Evolutionary conservation across 208 protist genomes (phyloP).

Genomic region (Acanthamoeba lenticulata): DNA sequence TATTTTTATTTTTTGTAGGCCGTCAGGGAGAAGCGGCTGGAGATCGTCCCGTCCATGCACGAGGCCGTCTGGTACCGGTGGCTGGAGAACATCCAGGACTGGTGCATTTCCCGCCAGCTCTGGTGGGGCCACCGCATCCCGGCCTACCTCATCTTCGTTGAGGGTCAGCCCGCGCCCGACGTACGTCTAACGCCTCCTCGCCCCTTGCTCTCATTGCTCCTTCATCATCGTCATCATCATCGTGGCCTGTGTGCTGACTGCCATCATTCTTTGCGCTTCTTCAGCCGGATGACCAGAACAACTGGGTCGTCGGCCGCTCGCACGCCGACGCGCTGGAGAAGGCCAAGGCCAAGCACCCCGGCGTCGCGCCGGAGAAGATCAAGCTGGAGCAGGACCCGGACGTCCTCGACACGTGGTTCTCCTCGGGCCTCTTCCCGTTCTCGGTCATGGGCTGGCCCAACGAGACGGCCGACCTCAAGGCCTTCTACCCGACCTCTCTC

Average conservation of each 20-base stretch:
- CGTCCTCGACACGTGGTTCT: constrained; percentile 99
- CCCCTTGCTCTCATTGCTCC: not conserved
- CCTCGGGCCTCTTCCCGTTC: constrained; percentile 97
- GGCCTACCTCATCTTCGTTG: constrained; percentile 93
- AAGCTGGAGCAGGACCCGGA: constrained; percentile 95
- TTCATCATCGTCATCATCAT: not conserved
- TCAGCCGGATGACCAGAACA: constrained; percentile 49
- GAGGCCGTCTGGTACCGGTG: constrained; percentile 81
- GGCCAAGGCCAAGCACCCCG: constrained; percentile 57
- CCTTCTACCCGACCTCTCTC: constrained; percentile 85
- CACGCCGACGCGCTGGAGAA: constrained; percentile 93
- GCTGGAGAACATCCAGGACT: constrained; percentile 84
- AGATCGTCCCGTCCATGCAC: constrained; percentile 78
- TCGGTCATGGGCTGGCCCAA: constrained; percentile 77
- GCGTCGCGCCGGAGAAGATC: constrained; percentile 51
- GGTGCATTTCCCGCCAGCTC: constrained; percentile 98
- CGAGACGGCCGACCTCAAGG: constrained; percentile 77
- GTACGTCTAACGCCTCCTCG: not conserved
- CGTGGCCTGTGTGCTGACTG: not conserved
- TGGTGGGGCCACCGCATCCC: constrained; percentile 99
- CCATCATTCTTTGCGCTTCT: not conserved
- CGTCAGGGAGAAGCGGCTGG: constrained; percentile 69
- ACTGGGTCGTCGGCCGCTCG: constrained; percentile 94
- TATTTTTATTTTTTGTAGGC: constrained; percentile 32
- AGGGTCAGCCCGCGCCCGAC: constrained; percentile 70